These are phyloP conservation scores for Blastocystis sp. DNA, from an alignment of 352 stramenopile species.

Conservation along the genomic window DNA sequence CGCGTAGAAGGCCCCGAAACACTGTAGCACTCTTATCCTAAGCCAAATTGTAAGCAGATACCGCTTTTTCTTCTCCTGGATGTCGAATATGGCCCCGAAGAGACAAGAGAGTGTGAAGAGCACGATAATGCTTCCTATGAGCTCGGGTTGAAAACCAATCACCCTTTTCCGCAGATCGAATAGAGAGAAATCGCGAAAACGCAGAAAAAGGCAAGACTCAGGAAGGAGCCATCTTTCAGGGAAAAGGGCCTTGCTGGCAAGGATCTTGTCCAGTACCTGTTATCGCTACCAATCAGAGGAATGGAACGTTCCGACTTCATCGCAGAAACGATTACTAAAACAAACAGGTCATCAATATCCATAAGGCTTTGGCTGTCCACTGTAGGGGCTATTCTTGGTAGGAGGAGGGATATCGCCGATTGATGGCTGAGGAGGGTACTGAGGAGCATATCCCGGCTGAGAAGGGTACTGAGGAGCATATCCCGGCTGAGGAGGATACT, in stretches of 20 bases:
- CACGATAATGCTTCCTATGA: constrained; percentile 15
- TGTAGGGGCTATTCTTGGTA: background rate
- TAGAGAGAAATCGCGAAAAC: constrained; percentile 23
- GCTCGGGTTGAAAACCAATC: too few relatives aligned
- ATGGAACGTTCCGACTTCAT: background rate
- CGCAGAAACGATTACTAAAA: constrained; percentile 34
- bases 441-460: background rate
- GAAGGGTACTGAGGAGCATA: constrained; percentile 6
- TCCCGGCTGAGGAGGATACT: constrained; percentile 4
- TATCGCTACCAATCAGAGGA: background rate
- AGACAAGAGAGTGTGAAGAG: constrained; percentile 11
- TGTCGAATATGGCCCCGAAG: constrained; percentile 16
- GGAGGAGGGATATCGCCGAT: background rate
- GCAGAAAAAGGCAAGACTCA: background rate
- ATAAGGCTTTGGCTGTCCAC: background rate
- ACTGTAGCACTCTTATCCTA: background rate
- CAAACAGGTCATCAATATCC: background rate
- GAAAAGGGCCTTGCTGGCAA: background rate
- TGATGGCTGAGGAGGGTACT: constrained; percentile 4
- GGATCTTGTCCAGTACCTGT: background rate
- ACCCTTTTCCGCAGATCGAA: constrained; percentile 39
- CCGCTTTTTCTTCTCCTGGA: background rate
- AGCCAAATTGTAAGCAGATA: background rate
- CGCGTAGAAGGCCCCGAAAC: constrained; percentile 16
- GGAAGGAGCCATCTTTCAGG: background rate